These are phyloP conservation scores for Irpex lacteus DNA, from an alignment of 1,284 basidiomycete species.

Conservation along the genomic window DNA sequence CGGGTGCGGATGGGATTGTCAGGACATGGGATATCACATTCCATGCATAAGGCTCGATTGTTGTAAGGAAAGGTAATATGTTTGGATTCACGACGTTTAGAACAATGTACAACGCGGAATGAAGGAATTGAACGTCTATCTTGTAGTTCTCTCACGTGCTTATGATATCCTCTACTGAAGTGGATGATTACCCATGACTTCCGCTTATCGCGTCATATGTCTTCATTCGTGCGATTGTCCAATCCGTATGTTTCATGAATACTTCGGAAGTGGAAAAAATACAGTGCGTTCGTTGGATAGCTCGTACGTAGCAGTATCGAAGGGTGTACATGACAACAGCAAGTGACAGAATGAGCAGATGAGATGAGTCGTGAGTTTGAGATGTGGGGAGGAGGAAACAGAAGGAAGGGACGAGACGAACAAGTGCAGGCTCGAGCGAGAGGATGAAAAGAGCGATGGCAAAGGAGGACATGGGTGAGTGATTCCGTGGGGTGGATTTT, in stretches of 20 bases:
- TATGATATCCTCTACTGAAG: too few relatives aligned
- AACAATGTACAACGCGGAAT: neutral
- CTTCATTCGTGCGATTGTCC: neutral
- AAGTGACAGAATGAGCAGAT: neutral
- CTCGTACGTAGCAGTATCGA: constrained; percentile 4
- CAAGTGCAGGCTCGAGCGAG: neutral
- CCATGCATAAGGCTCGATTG: constrained; percentile 25
- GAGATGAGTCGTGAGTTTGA: neutral
- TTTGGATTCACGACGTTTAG: too few relatives aligned
- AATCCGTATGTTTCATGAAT: neutral
- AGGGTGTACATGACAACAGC: constrained; percentile 1
- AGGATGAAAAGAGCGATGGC: neutral
- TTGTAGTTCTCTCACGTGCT: too few relatives aligned
- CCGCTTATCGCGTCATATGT: too few relatives aligned
- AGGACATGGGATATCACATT: constrained; percentile 74
- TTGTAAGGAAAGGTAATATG: neutral
- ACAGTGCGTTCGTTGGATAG: constrained; percentile 3
- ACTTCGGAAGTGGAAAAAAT: neutral
- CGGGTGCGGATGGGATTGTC: constrained; percentile 85
- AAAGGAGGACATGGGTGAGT: neutral
- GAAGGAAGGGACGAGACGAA: neutral
- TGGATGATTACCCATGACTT: too few relatives aligned
- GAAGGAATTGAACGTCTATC: neutral
- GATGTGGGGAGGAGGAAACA: neutral
- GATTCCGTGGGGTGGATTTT: neutral